Evolutionary conservation across 1,284 basidiomycete species (phyloP), one percentile per base, ranked within the genome.

Genomic region (Melanopsichium pennsylvanicum): DNA sequence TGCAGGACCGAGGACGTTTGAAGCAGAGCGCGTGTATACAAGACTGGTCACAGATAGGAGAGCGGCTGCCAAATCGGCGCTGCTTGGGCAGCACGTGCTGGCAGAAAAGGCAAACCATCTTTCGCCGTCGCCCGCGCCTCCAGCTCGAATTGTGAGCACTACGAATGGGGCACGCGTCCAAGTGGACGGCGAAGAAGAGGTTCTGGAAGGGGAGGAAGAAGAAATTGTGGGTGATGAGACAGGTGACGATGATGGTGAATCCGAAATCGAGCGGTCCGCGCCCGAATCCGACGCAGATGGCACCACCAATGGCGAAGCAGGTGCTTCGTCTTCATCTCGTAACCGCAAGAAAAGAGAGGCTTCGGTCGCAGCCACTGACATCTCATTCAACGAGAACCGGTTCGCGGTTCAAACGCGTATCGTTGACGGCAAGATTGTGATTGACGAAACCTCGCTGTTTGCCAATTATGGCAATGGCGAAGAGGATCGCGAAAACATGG

Each of bases 401-500:
- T 75, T 76, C 41, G 81, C 77, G 2, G 76, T 79, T 10, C 79
- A 81, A 38, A 79, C 80, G 13, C 70, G 79, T 40, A 74, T 82
- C 32, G 81, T 80, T 11, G 78, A 82, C 55, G 82, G 82, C 41
- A 75, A 81, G 47, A 77, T 82, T 42, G 79, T 81, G n/a, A 47
- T 82, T 25, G 82, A 82, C 51, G 81, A 82, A 29, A 63, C 71
- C n/a, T 75, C 75, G 13, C 64, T 82, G 16, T 76, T 73, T 35
- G 77, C 80, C 49, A 78, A 81, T 55, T 70, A 67, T 45, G 70
- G 64, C 37, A 70, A 74, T 50, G 74, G 66, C 27, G 71, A 74
- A 37, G 64, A 70, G 22, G 87, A 87, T 37, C 88, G 87, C 2
- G 84, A 86, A 13, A 84, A 86, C 47, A 90, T 91, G 78, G 89